Base-by-base conservation (phyloP, 2,329 filamentous ascomycete genomes). In the Coniochaeta pulveracea region DNA sequence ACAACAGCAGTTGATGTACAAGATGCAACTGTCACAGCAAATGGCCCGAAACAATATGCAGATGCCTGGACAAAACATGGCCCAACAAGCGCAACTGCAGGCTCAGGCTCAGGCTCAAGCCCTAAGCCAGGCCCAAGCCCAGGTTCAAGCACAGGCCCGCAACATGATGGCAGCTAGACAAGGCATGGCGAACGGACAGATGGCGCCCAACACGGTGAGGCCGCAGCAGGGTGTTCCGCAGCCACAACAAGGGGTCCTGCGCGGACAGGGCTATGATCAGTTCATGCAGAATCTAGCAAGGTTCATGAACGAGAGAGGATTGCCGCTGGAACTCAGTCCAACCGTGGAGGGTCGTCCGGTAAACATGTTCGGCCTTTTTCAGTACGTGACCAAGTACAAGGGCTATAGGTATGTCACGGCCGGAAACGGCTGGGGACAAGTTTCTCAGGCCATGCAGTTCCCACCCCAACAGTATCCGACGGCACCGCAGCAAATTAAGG, bases 291-390 rank as follows among this genome's bases (percentile, higher is more conserved):
- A 78, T 24, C 63, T 96, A 6, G 70, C 74, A 14, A 61, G 69
- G n/a, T 83, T 93, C 42, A 93, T 93, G 79, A 71, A 71, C 38
- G 68, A 75, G 30, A 77, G 81, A 38, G 75, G 78, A 19, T 63
- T 85, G 12, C 79, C 76, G 0, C 66, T 96, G 32, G 85, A 94
- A 29, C 61, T 71, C 1, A 80, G 77, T 40, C 88, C 88, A 0
- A 60, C 74, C 15, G 71, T 93, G 16, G 78, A 74, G 34, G 82
- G 85, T 34, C 76, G 84, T 9, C 72, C 71, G 0, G 65, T 96
- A 23, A 80, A 80, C 45, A 58, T 95, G 10, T 72, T 85, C 48
- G 71, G 78, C 39, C 64, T 96, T 3, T 96, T 93, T 53, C 74
- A 80, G 39, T 64, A 74, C 0, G 83, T 94, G 2, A 71, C 79